These are phyloP conservation scores for Henckelia pumila DNA, from an alignment of 257 asterid genomes.

Conservation along the genomic window DNA sequence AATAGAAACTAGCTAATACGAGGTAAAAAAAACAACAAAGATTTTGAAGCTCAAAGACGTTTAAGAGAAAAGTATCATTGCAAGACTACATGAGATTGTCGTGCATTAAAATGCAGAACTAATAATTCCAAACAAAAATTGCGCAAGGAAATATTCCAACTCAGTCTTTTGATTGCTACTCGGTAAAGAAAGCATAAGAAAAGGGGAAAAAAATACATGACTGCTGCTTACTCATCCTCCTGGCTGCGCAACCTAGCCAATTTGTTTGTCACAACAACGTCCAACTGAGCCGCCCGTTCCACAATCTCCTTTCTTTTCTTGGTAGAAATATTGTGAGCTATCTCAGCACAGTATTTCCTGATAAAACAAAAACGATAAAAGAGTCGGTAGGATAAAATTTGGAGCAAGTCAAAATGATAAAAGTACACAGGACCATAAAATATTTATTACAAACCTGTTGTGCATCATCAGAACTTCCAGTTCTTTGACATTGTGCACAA, in stretches of 20 bases:
- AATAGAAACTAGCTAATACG: neutral
- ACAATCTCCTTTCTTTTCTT: slow-evolving; percentile 44
- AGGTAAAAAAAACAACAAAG: neutral
- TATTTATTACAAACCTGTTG: slow-evolving; percentile 27
- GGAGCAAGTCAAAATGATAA: neutral
- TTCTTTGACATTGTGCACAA: slow-evolving; percentile 45
- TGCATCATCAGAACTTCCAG: slow-evolving; percentile 51
- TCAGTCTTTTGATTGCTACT: neutral
- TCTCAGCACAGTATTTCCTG: slow-evolving; percentile 38
- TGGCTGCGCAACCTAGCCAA: slow-evolving; percentile 52
- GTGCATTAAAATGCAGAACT: neutral
- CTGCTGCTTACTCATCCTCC: slow-evolving; percentile 47
- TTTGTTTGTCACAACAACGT: slow-evolving; percentile 47
- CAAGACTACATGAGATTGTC: slow-evolving; percentile 10
- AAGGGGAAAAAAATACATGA: neutral
- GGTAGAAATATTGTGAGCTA: slow-evolving; percentile 48
- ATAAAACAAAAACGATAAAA: neutral
- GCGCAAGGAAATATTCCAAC: neutral
- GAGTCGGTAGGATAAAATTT: neutral
- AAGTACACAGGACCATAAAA: neutral
- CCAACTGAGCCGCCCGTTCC: slow-evolving; percentile 49
- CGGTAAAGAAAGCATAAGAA: neutral
- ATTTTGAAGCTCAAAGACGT: neutral
- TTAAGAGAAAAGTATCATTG: neutral
- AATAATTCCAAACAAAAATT: slow-evolving; percentile 10